phyloP scores from a whole-genome alignment of 2,329 filamentous ascomycete species.

The Falciphora oryzae region DNA sequence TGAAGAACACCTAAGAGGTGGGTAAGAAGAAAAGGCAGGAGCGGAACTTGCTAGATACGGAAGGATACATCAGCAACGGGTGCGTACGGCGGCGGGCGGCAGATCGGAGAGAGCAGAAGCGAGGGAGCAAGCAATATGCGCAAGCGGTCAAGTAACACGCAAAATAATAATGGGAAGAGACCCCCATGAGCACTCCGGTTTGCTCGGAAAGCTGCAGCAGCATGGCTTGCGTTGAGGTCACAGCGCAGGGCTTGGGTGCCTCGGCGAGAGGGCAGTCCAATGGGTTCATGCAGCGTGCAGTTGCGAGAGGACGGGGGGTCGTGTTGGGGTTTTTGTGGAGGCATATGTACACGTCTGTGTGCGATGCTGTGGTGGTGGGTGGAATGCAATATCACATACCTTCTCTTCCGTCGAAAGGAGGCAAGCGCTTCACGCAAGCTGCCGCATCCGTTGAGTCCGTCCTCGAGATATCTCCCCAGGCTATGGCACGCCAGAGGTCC shows the following conservation, averaged over 20 bases:
- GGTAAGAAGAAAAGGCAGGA: conserved; percentile 12
- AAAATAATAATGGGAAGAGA: not conserved
- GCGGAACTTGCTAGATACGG: conserved; percentile 6
- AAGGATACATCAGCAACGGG: conserved; percentile 11
- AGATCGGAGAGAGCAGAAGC: conserved; percentile 6
- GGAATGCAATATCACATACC: not conserved
- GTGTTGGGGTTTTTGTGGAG: not conserved
- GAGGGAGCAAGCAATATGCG: not conserved
- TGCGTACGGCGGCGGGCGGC: not conserved
- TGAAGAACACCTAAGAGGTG: not conserved
- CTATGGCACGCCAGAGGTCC: not conserved
- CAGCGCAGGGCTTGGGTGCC: not conserved
- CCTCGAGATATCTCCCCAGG: not conserved
- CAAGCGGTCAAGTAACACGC: conserved; percentile 4
- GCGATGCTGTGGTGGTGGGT: too few species aligned
- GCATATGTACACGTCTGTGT: too few species aligned
- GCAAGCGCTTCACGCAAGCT: not conserved
- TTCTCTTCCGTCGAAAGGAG: not conserved
- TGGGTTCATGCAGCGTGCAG: conserved; percentile 4
- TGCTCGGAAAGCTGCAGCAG: not conserved
- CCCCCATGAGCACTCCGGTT: not conserved
- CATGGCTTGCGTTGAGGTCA: not conserved
- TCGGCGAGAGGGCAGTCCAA: not conserved
- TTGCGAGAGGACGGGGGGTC: not conserved
- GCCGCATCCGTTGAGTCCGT: not conserved